Conservation (phyloP, 257 asterid genomes). For the Penstemon newberryi region DNA sequence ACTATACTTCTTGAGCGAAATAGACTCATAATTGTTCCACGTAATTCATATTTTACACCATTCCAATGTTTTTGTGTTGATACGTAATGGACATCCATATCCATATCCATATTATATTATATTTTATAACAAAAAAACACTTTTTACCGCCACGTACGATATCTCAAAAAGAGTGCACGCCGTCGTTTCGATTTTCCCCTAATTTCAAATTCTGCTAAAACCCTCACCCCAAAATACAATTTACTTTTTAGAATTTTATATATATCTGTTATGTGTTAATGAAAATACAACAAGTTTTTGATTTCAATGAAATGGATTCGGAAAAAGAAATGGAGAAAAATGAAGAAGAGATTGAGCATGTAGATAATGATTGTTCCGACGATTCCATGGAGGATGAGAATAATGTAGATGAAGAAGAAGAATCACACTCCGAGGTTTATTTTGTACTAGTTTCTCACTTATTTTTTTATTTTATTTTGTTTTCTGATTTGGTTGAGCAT, state of each 20-base stretch:
- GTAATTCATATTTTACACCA: no score
- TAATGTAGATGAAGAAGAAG: conserved; percentile 34
- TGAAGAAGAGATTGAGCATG: conserved; percentile 34
- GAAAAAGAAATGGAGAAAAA: conserved; percentile 31
- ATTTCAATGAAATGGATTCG: conserved; percentile 28
- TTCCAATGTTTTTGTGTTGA: no score
- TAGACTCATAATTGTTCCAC: no score
- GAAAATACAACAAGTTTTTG: not conserved
- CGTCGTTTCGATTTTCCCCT: conserved; percentile 23
- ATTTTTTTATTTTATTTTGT: not conserved
- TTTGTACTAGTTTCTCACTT: conserved; percentile 5
- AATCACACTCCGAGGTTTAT: conserved; percentile 50
- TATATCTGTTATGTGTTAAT: not conserved
- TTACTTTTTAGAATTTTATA: not conserved
- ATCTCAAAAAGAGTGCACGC: conserved; percentile 24
- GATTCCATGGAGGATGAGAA: conserved; percentile 39
- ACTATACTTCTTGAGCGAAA: no score
- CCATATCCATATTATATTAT: no score
- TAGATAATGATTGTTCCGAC: conserved; percentile 39
- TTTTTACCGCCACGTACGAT: conserved; percentile 30
- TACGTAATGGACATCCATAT: no score
- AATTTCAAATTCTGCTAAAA: conserved; percentile 26
- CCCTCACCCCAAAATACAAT: conserved; percentile 26
- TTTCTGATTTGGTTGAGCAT: not conserved
- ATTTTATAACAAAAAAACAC: no score